Base-by-base conservation (phyloP, 202 grass and related monocot genomes). In the Musa balbisiana region DNA sequence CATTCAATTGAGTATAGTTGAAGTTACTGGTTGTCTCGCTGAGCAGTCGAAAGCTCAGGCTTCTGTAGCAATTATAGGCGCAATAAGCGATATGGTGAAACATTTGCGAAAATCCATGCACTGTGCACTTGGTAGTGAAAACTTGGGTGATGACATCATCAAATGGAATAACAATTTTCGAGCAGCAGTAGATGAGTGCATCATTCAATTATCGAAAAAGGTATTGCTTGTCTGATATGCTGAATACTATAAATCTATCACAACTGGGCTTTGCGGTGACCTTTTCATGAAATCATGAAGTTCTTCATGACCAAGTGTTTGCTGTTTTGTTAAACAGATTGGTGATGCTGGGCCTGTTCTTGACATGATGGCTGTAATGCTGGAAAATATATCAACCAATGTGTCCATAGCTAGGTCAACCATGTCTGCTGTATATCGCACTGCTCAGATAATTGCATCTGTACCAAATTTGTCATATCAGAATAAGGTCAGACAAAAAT, bases 361-460 rank as follows among this genome's bases (percentile, higher is more conserved):
- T 87, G 90, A 97, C 83, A 91, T 97, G 90, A 97, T 97, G 94
- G 88, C 86, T n/a, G 88, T 98, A 52, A 91, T 98, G 94, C 74
- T 98, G 80, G 94, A 98, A 81, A 98, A 93, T 69, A 91, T 98
- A 73, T 83, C 94, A 19, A 75, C 82, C 73, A 89, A 84, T 83
- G 60, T 86, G 78, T 69, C 88, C 75, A 77, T 97, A 59, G 94
- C 94, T 77, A 86, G 83, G 80, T 91, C 94, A 89, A 97, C 94
- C 68, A 89, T 89, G 63, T 85, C 90, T 55, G 88, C 88, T 63
- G 90, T 97, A 64, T 97, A 93, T 84, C 90, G 94, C 21, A 93
- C 86, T 26, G 94, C 94, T 86, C 94, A 93, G 82, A 97, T 97
- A 90, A 97, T 97, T 71, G 94, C 94, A 75, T 83, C 88, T 1